Evolutionary conservation across 371 early-diverging fungal species (phyloP).

Genomic region (Mortierella sp.): DNA sequence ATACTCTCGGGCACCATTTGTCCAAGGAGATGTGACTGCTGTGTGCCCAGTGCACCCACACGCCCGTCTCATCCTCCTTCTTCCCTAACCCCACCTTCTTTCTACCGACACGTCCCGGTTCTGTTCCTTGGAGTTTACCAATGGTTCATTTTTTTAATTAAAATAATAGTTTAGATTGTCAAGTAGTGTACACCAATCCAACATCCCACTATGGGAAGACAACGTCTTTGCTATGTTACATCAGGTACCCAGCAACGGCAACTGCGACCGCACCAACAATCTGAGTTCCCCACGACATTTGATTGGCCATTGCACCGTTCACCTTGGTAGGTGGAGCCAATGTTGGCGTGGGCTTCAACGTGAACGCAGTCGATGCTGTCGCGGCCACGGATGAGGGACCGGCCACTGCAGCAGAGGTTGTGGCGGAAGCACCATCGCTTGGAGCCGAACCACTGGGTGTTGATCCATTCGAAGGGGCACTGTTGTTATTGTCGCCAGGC

Average conservation of each 20-base stretch:
- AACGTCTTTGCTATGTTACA: conserved; percentile 3
- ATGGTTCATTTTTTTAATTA: no score
- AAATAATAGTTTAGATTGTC: no score
- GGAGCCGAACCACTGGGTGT: background rate
- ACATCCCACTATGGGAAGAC: no score
- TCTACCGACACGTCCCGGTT: no score
- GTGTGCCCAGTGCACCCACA: no score
- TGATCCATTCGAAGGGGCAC: background rate
- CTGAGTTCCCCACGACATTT: background rate
- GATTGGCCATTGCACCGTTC: background rate
- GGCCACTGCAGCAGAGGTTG: background rate
- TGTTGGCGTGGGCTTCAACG: conserved; percentile 3
- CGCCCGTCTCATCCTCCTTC: no score
- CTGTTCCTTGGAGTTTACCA: no score
- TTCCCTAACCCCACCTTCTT: no score
- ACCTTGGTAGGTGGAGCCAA: conserved; percentile 10
- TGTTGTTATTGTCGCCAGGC: background rate
- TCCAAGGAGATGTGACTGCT: no score
- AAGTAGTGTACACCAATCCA: no score
- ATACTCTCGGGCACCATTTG: no score
- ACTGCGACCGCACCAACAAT: conserved; percentile 17
- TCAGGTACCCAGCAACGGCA: conserved; percentile 16
- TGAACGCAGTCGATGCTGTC: background rate
- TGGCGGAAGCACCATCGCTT: background rate
- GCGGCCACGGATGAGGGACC: background rate